Conservation (phyloP, 2,329 filamentous ascomycete species). For the Monosporascus sp. region DNA sequence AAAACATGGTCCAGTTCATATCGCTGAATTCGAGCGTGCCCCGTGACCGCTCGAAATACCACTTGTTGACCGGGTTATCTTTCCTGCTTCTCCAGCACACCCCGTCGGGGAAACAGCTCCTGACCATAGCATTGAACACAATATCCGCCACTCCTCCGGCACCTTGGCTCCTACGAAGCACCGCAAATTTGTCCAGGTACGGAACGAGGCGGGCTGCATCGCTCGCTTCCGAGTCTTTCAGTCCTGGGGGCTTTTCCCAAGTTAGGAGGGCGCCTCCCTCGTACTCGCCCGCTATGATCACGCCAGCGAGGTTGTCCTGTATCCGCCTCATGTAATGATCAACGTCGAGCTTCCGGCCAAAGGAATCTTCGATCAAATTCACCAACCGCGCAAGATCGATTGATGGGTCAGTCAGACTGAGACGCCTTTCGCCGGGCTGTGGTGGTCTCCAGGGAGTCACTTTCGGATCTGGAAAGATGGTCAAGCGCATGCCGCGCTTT, state of each 20-base stretch:
- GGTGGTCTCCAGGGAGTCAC: conserved; percentile 63
- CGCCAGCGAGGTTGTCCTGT: conserved; percentile 72
- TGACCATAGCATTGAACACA: conserved; percentile 93
- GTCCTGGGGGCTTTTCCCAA: conserved; percentile 73
- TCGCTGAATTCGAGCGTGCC: conserved; percentile 77
- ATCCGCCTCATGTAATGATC: conserved; percentile 79
- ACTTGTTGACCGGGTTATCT: conserved; percentile 95
- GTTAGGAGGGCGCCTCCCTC: conserved; percentile 93
- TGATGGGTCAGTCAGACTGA: conserved; percentile 71
- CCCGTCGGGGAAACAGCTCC: conserved; percentile 78
- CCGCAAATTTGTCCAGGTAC: conserved; percentile 96
- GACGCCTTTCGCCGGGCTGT: conserved; percentile 48
- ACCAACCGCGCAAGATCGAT: conserved; percentile 81
- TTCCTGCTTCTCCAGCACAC: conserved; percentile 89
- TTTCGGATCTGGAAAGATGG: conserved; percentile 70
- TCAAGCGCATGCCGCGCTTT: conserved; percentile 86
- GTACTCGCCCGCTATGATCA: conserved; percentile 94
- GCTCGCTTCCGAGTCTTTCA: conserved; percentile 49
- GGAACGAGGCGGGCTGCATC: conserved; percentile 67
- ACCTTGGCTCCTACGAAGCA: conserved; percentile 81
- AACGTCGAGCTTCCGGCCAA: conserved; percentile 77
- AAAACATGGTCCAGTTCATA: conserved; percentile 98
- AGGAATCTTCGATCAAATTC: conserved; percentile 89
- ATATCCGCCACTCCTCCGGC: conserved; percentile 91
- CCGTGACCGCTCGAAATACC: conserved; percentile 90